Percentiles rank a stretch among this genome's conserved stretches.
These are phyloP conservation scores for Breviolum minutum DNA, from an alignment of 73 alveolate species.

Conservation along the genomic window DNA sequence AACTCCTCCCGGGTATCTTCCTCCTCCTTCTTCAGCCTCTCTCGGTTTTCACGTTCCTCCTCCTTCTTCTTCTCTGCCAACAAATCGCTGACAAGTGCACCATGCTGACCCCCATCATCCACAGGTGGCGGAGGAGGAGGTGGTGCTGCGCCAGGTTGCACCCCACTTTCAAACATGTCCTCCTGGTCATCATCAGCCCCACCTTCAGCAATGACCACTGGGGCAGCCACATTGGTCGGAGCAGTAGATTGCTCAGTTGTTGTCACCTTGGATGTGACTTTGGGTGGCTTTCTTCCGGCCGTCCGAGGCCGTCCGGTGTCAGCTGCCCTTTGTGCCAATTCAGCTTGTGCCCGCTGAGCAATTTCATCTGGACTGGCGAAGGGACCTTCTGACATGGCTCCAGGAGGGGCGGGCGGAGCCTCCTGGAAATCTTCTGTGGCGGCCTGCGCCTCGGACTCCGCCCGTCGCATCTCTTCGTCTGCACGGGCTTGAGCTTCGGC, in stretches of 20 bases:
- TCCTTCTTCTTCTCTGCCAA: slow-evolving; percentile 96
- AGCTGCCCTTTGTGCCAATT: slow-evolving; percentile 85
- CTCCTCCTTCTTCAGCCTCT: slow-evolving; percentile 92
- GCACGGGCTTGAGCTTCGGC: background rate
- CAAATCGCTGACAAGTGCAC: slow-evolving; percentile 95
- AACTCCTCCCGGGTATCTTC: slow-evolving; percentile 96
- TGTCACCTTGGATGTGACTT: slow-evolving; percentile 95
- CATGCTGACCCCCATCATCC: slow-evolving; percentile 96
- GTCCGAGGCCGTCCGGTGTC: slow-evolving; percentile 96
- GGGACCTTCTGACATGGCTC: slow-evolving; percentile 81
- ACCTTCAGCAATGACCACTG: slow-evolving; percentile 96
- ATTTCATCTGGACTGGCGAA: slow-evolving; percentile 61
- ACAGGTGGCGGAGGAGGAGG: slow-evolving; percentile 94
- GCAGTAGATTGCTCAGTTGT: slow-evolving; percentile 77
- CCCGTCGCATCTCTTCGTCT: slow-evolving; percentile 34
- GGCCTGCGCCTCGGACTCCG: slow-evolving; percentile 51
- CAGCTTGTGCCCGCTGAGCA: slow-evolving; percentile 85
- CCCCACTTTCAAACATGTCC: slow-evolving; percentile 84
- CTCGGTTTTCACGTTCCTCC: slow-evolving; percentile 95
- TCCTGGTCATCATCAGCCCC: slow-evolving; percentile 91
- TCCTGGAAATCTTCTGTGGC: slow-evolving; percentile 22
- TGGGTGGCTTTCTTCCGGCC: slow-evolving; percentile 87
- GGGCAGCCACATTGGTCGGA: slow-evolving; percentile 93
- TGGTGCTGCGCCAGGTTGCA: slow-evolving; percentile 52
- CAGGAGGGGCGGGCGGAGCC: slow-evolving; percentile 82